These are phyloP conservation scores for Akanthomyces lecanii DNA, from an alignment of 2,329 filamentous ascomycete species.

Conservation along the genomic window DNA sequence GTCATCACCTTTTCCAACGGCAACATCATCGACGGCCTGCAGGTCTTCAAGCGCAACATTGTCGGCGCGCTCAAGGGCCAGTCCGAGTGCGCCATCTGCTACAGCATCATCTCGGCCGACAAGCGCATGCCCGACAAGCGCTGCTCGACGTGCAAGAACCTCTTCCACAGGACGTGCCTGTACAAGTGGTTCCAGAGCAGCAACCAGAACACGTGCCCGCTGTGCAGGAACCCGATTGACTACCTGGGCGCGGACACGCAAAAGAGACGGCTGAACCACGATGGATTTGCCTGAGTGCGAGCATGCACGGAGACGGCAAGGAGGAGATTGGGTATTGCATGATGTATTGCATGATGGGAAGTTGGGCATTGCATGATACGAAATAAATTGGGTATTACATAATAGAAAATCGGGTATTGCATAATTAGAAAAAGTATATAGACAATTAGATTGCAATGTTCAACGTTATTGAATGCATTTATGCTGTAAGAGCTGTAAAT, in stretches of 20 bases:
- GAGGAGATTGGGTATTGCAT: too few species aligned
- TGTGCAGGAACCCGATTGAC: constrained; percentile 85
- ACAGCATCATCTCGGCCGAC: constrained; percentile 85
- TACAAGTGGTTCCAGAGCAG: constrained; percentile 97
- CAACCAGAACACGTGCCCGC: constrained; percentile 83
- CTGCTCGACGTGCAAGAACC: constrained; percentile 88
- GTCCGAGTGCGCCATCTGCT: constrained; percentile 94
- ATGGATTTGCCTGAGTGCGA: too few species aligned
- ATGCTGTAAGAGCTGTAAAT: background rate
- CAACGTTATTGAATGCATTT: constrained; percentile 9
- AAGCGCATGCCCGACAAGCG: constrained; percentile 87
- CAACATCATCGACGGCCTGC: constrained; percentile 79
- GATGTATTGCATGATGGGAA: too few species aligned
- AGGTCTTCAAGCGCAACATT: constrained; percentile 82
- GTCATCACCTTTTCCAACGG: constrained; percentile 93
- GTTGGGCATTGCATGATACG: too few species aligned
- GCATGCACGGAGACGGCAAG: too few species aligned
- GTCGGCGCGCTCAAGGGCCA: constrained; percentile 86
- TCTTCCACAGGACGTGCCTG: constrained; percentile 85
- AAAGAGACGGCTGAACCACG: constrained; percentile 25
- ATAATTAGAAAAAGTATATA: constrained; percentile 22
- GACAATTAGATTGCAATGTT: constrained; percentile 22
- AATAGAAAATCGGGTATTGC: background rate
- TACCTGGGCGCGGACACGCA: constrained; percentile 43
- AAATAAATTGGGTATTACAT: constrained; percentile 1